These are phyloP conservation scores for Martiniozyma abietophila DNA, from an alignment of 805 yeast genomes.

Conservation along the genomic window DNA sequence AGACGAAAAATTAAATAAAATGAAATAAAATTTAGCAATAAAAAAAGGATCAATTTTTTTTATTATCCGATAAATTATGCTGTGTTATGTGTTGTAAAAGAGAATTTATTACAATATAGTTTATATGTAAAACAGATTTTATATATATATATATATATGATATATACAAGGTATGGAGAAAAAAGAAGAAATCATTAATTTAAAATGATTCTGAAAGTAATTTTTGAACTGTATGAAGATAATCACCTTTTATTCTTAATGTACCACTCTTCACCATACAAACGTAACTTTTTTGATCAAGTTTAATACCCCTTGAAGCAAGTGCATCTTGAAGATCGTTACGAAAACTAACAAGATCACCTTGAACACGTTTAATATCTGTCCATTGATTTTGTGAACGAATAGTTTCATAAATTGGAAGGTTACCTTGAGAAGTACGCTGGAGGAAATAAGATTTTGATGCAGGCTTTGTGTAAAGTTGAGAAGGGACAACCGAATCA, in stretches of 20 bases:
- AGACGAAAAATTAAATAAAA: no score
- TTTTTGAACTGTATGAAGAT: no score
- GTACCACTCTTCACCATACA: slow-evolving; percentile 43
- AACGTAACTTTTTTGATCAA: slow-evolving; percentile 27
- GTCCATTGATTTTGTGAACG: slow-evolving; percentile 59
- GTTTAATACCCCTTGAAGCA: slow-evolving; percentile 21
- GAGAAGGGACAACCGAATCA: slow-evolving; percentile 16
- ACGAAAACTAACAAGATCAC: slow-evolving; percentile 57
- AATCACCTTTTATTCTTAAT: slow-evolving; percentile 44
- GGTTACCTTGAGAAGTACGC: slow-evolving; percentile 53
- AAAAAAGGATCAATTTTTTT: no score
- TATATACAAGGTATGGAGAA: no score
- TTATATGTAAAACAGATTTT: no score
- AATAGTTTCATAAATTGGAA: slow-evolving; percentile 73
- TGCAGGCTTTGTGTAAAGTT: slow-evolving; percentile 28
- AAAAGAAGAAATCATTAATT: no score
- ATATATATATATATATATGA: no score
- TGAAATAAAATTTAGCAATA: no score
- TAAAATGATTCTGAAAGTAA: no score
- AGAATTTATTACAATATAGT: no score
- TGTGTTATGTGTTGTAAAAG: no score
- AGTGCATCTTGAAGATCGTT: slow-evolving; percentile 49
- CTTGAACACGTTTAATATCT: slow-evolving; percentile 62
- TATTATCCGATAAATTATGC: no score
- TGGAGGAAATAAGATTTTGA: slow-evolving; percentile 31